Evolutionary conservation across 2,329 filamentous ascomycete species (phyloP).

Genomic region (Pezicula carpinea): DNA sequence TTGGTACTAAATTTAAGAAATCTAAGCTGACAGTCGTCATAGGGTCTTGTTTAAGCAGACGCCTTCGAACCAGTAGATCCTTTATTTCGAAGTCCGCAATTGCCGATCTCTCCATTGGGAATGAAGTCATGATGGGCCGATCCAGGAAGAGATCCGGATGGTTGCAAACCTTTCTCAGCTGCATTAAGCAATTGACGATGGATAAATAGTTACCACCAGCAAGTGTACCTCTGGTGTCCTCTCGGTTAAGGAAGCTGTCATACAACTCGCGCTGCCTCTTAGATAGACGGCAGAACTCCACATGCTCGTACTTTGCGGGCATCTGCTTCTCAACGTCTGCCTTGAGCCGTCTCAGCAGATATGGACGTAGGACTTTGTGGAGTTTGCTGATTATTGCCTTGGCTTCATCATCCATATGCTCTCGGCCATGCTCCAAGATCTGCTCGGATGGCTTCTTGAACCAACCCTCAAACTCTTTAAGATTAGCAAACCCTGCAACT

Average conservation of each 20-base stretch:
- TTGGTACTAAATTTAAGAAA: conserved; percentile 75
- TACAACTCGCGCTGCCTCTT: conserved; percentile 95
- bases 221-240: conserved; percentile 83
- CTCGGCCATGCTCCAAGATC: conserved; percentile 89
- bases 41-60: conserved; percentile 56
- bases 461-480: conserved; percentile 96
- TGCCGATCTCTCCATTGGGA: conserved; percentile 81
- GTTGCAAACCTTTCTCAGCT: conserved; percentile 95
- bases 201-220: conserved; percentile 93
- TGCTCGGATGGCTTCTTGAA: conserved; percentile 94
- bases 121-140: conserved; percentile 92
- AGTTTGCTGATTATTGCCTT: conserved; percentile 88
- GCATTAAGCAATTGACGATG: conserved; percentile 98
- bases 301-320: conserved; percentile 96
- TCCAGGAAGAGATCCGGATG: conserved; percentile 97
- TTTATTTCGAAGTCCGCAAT: conserved; percentile 69
- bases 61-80: conserved; percentile 64
- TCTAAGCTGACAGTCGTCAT: conserved; percentile 65
- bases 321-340: conserved; percentile 98
- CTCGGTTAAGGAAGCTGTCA: conserved; percentile 89
- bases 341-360: conserved; percentile 85
- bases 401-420: conserved; percentile 91
- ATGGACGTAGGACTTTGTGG: conserved; percentile 89
- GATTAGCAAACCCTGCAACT: conserved; percentile 83
- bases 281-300: conserved; percentile 90